phyloP scores from a whole-genome alignment of 2,329 filamentous ascomycete genomes.

The Fusarium anthophilum region DNA sequence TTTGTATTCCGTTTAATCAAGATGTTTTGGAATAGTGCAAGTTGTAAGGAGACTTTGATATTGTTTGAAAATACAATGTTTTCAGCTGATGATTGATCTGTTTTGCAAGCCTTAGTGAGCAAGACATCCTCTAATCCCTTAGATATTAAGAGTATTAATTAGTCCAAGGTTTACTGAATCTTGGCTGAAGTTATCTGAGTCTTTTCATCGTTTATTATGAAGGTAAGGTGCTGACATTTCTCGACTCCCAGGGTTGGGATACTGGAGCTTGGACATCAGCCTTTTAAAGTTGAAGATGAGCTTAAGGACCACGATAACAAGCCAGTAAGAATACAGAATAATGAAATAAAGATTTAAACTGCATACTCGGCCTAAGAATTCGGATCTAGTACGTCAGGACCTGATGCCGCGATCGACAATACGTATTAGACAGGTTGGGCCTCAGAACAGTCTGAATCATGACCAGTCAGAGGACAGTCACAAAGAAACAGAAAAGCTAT shows the following conservation, averaged over 20 bases:
- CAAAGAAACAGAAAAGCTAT: not conserved
- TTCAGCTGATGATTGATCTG: rapidly evolving
- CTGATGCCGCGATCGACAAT: no score
- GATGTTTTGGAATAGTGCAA: rapidly evolving
- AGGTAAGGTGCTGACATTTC: rapidly evolving
- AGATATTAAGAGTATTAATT: rapidly evolving
- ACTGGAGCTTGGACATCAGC: no score
- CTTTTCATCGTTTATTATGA: no score
- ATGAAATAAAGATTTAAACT: no score
- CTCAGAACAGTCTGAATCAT: no score
- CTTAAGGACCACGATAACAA: rapidly evolving
- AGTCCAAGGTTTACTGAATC: rapidly evolving
- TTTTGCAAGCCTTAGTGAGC: rapidly evolving
- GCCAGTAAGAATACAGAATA: rapidly evolving
- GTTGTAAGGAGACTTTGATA: rapidly evolving
- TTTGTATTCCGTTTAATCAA: rapidly evolving
- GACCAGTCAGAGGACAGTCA: no score
- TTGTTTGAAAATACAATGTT: rapidly evolving
- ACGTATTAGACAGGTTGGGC: rapidly evolving
- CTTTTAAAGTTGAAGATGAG: no score
- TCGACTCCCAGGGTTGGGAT: no score
- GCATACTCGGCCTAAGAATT: no score
- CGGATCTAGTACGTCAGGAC: no score
- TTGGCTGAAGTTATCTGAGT: no score
- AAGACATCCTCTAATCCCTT: no score